These are phyloP conservation scores for Endothia cerciana DNA, from an alignment of 2,329 filamentous ascomycete genomes.

Conservation along the genomic window DNA sequence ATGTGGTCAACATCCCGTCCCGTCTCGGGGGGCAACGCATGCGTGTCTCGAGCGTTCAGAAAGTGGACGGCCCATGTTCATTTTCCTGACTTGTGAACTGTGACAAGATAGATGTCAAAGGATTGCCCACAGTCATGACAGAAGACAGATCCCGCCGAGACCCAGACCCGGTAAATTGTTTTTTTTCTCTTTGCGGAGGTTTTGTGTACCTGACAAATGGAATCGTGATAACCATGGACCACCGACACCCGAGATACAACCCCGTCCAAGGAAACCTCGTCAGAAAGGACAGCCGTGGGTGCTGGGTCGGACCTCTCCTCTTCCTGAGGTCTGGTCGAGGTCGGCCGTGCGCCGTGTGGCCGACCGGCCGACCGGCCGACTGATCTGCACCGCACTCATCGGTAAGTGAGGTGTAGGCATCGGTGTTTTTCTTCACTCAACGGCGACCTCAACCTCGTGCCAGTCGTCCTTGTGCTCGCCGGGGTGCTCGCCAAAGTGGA, in stretches of 20 bases:
- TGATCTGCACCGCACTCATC: background rate
- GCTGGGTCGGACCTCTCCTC: background rate
- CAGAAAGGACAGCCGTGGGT: background rate
- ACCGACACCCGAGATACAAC: constrained; percentile 6
- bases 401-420: background rate
- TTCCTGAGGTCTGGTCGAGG: background rate
- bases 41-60: no score
- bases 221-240: background rate
- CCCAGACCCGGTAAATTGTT: constrained; percentile 10
- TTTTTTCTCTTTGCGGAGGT: background rate
- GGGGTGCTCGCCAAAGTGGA: constrained; percentile 65
- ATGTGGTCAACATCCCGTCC: background rate
- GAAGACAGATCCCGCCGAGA: background rate
- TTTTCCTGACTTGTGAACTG: background rate
- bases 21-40: background rate
- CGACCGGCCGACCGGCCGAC: background rate
- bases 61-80: no score
- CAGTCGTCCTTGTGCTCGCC: constrained; percentile 62
- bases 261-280: background rate
- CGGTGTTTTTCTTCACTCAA: constrained; percentile 43
- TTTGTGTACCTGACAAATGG: constrained; percentile 12
- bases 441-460: constrained; percentile 45
- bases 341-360: background rate
- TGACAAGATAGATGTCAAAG: background rate
- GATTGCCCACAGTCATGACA: background rate